These are phyloP conservation scores for Suillus weaverae DNA, from an alignment of 768 basidiomycete species.

Conservation along the genomic window DNA sequence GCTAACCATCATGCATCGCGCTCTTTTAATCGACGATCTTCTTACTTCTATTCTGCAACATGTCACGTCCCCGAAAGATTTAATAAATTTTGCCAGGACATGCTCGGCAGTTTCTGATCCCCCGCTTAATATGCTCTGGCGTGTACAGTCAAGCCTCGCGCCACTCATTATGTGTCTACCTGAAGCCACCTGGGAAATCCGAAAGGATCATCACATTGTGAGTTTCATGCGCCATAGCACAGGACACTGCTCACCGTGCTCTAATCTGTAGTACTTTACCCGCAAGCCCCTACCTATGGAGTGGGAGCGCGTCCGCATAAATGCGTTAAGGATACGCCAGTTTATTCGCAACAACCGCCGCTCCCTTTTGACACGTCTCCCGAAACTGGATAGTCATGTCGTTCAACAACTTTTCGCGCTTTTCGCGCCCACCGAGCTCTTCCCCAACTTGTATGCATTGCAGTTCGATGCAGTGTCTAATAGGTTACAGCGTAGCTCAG, in stretches of 20 bases:
- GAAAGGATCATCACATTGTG: not conserved
- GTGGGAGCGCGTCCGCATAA: not conserved
- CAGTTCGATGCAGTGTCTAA: not conserved
- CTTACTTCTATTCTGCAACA: not conserved
- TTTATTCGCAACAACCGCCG: not conserved
- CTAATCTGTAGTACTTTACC: not conserved
- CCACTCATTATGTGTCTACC: not conserved
- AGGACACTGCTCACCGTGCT: not conserved
- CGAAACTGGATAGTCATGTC: not conserved
- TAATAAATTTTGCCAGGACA: not conserved
- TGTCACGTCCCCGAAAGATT: not conserved
- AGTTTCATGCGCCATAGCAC: not conserved
- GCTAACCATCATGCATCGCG: not conserved
- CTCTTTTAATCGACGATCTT: not conserved
- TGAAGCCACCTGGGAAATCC: not conserved
- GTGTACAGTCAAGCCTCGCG: not conserved
- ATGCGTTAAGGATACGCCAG: not conserved
- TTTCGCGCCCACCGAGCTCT: not conserved
- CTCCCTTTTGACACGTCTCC: not conserved
- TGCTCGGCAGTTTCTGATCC: not conserved
- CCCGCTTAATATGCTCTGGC: not conserved
- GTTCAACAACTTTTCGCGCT: not conserved
- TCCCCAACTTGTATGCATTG: not conserved
- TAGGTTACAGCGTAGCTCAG: not conserved
- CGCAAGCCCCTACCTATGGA: not conserved